Conservation (phyloP, 1,139 yeast species). For the Pichia sp. region DNA sequence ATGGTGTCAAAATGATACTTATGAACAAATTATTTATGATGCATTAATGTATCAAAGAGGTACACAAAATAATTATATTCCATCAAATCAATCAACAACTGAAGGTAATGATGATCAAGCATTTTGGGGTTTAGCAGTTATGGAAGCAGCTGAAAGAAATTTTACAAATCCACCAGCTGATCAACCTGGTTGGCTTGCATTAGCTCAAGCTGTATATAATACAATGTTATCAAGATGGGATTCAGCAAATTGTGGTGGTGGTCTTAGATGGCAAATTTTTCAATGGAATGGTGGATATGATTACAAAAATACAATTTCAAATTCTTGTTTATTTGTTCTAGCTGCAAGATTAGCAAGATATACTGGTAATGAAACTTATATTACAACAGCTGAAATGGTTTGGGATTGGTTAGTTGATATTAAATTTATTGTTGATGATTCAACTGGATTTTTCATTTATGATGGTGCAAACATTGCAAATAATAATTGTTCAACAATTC, state of each 20-base stretch:
- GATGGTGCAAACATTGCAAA: conserved; percentile 63
- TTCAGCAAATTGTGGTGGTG: conserved; percentile 65
- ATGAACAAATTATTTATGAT: conserved; percentile 45
- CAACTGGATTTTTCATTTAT: conserved; percentile 41
- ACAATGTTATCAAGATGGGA: conserved; percentile 94
- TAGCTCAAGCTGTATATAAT: conserved; percentile 79
- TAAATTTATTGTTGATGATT: conserved; percentile 39
- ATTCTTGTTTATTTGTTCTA: conserved; percentile 83
- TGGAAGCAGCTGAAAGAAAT: conserved; percentile 79
- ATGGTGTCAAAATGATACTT: conserved; percentile 58
- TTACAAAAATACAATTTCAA: conserved; percentile 84
- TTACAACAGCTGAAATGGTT: conserved; percentile 57
- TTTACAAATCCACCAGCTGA: conserved; percentile 54
- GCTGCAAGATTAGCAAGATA: conserved; percentile 85
- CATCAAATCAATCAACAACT: conserved; percentile 64
- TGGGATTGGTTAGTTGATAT: conserved; percentile 74
- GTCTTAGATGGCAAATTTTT: conserved; percentile 94
- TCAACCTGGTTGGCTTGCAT: conserved; percentile 55
- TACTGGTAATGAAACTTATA: conserved; percentile 69
- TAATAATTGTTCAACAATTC: conserved; percentile 50
- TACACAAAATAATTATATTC: conserved; percentile 60
- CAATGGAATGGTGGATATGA: conserved; percentile 92
- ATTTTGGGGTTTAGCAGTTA: conserved; percentile 80
- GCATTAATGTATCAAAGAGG: conserved; percentile 68
- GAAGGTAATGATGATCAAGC: conserved; percentile 95